Base-by-base conservation (phyloP, 208 protist species). In the Angomonas ambiguus region DNA sequence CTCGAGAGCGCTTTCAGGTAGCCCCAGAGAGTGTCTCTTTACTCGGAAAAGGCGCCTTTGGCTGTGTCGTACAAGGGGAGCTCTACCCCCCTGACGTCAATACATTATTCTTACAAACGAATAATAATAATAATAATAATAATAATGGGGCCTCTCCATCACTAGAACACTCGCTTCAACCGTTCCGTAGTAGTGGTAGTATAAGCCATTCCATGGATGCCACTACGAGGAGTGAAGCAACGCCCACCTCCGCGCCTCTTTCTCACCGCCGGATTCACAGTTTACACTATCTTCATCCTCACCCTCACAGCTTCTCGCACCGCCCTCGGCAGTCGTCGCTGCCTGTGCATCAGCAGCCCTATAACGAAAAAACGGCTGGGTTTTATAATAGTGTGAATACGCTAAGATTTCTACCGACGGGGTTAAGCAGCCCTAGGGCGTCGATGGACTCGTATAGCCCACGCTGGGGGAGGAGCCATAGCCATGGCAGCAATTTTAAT, bases 21-120 rank as follows among this genome's bases (percentile, higher is more conserved):
- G 51, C 62, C 31, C 20, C 69, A 34, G 67, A 74, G 24, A 13
- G 38, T 25, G 38, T 59, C 33, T 22, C 63, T 31, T 61, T 71
- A 35, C 65, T 88, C 6, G 85, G 85, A 6, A 69, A 67, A 20
- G 85, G 85, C 1, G 69, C 82, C 22, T 92, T 84, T 66, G 85
- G 80, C 16, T 72, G 70, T 18, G 85, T 92, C 30, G 48, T 87
- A 51, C 80, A 72, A 33, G 85, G 77, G 20, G 78, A 92, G 76
- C 75, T 92, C 38, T 84, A 88, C 68, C 71, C 74, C 8, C 70
- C 67, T 6, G 63, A 59, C 20, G 60, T 75, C n/a, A n/a, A n/a
- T n/a, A n/a, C n/a, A n/a, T n/a, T 6, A 67, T 66, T 16, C 48
- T 58, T n/a, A 55, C 72, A n/a, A 58, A 45, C 34, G 18, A 71